A percentile compares a stretch with the other conserved stretches of the same genome.
Conservation (phyloP, 177 flowering plant species). For the Telopea speciosissima region DNA sequence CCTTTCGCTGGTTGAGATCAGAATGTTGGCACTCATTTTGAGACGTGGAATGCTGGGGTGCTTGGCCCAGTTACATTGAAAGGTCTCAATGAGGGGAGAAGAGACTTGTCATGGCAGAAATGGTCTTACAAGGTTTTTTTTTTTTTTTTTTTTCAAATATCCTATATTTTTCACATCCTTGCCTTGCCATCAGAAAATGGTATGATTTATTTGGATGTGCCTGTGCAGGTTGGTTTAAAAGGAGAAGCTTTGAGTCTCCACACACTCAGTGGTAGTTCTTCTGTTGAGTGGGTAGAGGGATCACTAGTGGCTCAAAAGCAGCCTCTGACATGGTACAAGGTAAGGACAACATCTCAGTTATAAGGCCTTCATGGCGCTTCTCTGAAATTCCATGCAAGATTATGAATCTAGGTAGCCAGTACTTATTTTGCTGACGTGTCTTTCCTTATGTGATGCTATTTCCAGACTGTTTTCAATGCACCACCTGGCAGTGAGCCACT, state of each 20-base stretch:
- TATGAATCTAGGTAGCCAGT: not conserved
- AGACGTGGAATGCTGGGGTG: conserved; percentile 78
- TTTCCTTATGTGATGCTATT: conserved; percentile 6
- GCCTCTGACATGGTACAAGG: conserved; percentile 88
- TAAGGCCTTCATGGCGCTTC: not conserved
- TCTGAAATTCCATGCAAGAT: not conserved
- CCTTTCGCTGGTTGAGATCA: conserved; percentile 16
- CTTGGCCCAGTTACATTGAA: conserved; percentile 73
- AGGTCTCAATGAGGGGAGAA: conserved; percentile 62
- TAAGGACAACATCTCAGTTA: conserved; percentile 12
- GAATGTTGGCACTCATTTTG: conserved; percentile 74
- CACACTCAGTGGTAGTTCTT: conserved; percentile 56
- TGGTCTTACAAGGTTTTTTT: conserved; percentile 86
- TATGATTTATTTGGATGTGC: conserved; percentile 1
- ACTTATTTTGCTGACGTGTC: not conserved
- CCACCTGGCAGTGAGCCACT: conserved; percentile 73
- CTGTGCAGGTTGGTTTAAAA: conserved; percentile 61
- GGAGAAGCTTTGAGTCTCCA: conserved; percentile 62
- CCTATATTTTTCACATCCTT: not conserved
- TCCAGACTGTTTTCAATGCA: conserved; percentile 64
- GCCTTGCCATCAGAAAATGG: not conserved
- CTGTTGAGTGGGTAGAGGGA: conserved; percentile 73
- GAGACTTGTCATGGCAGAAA: conserved; percentile 56
- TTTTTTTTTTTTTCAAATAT: not conserved
- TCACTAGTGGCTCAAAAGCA: conserved; percentile 47